Conservation (phyloP, 2,329 filamentous ascomycete species). For the Ophiostoma fasciatum region DNA sequence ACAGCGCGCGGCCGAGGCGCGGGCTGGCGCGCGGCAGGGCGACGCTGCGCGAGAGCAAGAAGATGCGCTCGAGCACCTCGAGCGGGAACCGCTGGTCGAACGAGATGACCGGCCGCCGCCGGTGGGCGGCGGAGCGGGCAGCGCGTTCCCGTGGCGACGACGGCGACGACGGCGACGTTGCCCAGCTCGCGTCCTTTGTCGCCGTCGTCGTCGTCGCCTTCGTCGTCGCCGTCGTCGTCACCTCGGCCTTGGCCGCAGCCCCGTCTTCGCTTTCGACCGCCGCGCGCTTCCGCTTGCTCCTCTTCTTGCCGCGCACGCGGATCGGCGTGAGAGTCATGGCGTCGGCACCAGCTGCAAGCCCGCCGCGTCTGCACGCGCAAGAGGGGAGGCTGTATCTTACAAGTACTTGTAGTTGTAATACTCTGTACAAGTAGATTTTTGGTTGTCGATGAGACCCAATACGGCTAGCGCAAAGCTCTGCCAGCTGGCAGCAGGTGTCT, state of each 20-base stretch:
- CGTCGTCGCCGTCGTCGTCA: neutral
- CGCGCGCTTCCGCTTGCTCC: slow-evolving; percentile 14
- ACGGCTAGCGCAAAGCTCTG: too few relatives aligned
- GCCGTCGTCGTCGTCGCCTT: neutral
- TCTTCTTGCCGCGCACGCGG: slow-evolving; percentile 30
- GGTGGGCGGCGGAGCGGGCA: neutral
- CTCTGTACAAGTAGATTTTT: too few relatives aligned
- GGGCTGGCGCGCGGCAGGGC: slow-evolving; percentile 30
- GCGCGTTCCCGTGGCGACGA: neutral
- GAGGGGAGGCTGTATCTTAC: too few relatives aligned
- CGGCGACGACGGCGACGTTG: neutral
- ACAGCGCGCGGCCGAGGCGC: slow-evolving; percentile 31
- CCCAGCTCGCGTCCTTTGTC: too few relatives aligned
- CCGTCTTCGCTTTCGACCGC: neutral
- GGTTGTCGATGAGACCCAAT: too few relatives aligned
- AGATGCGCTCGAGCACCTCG: slow-evolving; percentile 39
- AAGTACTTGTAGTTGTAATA: too few relatives aligned
- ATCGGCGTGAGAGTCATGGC: slow-evolving; percentile 34
- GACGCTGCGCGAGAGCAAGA: slow-evolving; percentile 33
- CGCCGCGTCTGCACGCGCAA: too few relatives aligned
- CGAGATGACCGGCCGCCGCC: neutral
- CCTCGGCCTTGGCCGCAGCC: slow-evolving; percentile 10
- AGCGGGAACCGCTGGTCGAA: slow-evolving; percentile 25
- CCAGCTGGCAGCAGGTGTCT: too few relatives aligned
- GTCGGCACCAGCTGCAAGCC: too few relatives aligned